Evolutionary conservation across 345 rosid genomes (phyloP), one percentile per base, ranked within the genome.

Genomic region (Draba incana): DNA sequence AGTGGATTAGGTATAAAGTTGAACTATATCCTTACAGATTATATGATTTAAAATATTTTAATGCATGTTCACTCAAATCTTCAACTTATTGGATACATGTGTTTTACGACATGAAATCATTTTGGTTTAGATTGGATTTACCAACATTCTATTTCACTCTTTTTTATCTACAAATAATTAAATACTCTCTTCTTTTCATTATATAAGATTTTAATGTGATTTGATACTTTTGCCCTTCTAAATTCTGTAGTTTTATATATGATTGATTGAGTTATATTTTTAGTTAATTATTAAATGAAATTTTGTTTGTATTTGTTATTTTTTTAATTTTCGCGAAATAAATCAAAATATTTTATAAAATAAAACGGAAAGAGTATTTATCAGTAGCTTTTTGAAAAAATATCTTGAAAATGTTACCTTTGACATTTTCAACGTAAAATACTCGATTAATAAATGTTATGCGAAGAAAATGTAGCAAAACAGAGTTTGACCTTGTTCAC

Each of bases 401-500:
- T 6, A 23, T 2, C 16, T 20, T 13, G 7, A 11, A 62, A 47
- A 12, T 39, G 35, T 8, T 23, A n/a, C 25, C 64, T 51, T 64
- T 56, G 70, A 71, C 76, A 64, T 37, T 11, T 45, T 64, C 52
- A 50, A 54, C 42, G 63, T 23, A 7, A 6, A 2, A 39, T 3
- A 51, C 2, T 42, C 35, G 16, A 54, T 45, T 10, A 45, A 62
- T 27, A 15, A 44, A 39, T 43, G 2, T 7, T 31, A 11, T 11
- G 72, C 47, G 57, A 43, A 45, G 31, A 41, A 51, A 20, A n/a
- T 54, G 53, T 4, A 37, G 11, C 11, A 20, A 62, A 61, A 61
- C 14, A 38, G 65, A 72, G 65, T 64, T 72, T 72, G 76, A 64
- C 65, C 70, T 38, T 41, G 58, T 56, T 64, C 70, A 56, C 52